Base-by-base conservation (phyloP, 129 eudicot genomes). In the Tagetes patula region DNA sequence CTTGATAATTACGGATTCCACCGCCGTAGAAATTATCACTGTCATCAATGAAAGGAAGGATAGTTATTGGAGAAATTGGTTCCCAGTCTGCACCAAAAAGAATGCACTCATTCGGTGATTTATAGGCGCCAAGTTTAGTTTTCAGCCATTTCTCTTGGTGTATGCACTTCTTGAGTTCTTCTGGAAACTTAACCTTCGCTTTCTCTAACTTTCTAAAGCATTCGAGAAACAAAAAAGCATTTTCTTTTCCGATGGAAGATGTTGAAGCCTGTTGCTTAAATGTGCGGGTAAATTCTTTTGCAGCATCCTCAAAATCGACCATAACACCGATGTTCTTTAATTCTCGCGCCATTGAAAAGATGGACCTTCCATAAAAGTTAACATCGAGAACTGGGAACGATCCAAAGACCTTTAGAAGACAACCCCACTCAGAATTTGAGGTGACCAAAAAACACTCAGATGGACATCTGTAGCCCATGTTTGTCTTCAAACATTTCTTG, bases 41-140 rank as follows among this genome's bases (percentile, higher is more conserved):
- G 12, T 87, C 89, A 72, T 84, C 89, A 68, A 84, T 74, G 50
- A 84, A 87, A 2, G 89, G 89, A 65, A 87, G 85, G 12, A 54
- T 20, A 0, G 84, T 76, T 27, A 87, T 82, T 7, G 46, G 34
- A 30, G 89, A 77, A 53, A 87, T 42, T 2, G 80, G 45, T 11
- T 70, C 56, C 92, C 92, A 87, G 39, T 72, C 79, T 0, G 69
- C 6, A 53, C 77, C 56, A 48, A 69, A 82, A 34, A 87, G 81
- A 47, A 81, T 67, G 76, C 87, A 87, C 3, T 77, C 85, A 0
- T 65, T 73, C 30, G 89, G 89, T 49, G 72, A 38, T 72, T 79
- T 67, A 77, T 64, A 79, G 48, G 71, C 89, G 38, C 84, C 84
- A n/a, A 84, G 84, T 13, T 82, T 83, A n/a, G 87, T 87, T 41